Percentiles rank a stretch among this genome's conserved stretches.
These are phyloP conservation scores for Capronia epimyces DNA, from an alignment of 2,329 filamentous ascomycete genomes.

Conservation along the genomic window DNA sequence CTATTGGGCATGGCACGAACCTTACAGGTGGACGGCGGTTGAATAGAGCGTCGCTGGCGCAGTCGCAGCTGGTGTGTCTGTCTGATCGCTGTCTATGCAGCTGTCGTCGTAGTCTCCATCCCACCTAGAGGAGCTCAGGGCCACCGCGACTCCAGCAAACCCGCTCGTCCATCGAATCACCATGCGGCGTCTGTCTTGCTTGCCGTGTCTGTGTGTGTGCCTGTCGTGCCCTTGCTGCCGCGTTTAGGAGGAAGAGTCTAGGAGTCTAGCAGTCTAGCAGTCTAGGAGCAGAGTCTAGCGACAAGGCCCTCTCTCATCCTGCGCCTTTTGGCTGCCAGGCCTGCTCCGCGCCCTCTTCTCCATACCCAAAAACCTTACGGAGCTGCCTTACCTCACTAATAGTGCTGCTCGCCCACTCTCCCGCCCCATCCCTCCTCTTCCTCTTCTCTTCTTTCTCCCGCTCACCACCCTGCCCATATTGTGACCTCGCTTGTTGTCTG, in stretches of 20 bases:
- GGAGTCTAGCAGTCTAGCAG: not conserved
- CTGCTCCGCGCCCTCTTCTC: not conserved
- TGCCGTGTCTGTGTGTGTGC: not conserved
- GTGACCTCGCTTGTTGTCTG: slow-evolving; percentile 23
- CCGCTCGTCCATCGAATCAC: not conserved
- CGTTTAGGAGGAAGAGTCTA: not conserved
- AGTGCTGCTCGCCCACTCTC: slow-evolving; percentile 4
- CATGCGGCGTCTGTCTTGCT: not conserved
- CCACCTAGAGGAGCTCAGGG: not conserved
- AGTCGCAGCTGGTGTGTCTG: not conserved
- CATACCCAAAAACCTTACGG: not conserved
- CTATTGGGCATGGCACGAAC: not conserved
- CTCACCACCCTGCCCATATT: slow-evolving; percentile 21
- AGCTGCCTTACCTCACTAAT: not conserved
- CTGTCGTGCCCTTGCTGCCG: not conserved
- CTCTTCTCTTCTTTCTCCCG: slow-evolving; percentile 25
- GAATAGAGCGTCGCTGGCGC: not conserved
- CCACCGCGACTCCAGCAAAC: not conserved
- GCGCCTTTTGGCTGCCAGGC: not conserved
- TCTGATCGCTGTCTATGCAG: slow-evolving; percentile 1
- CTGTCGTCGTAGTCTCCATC: slow-evolving; percentile 7
- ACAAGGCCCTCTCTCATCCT: too few relatives aligned
- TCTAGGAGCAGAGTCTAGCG: not conserved
- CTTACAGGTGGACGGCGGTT: too few relatives aligned
- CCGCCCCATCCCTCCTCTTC: slow-evolving; percentile 14